Evolutionary conservation across 1,284 basidiomycete species (phyloP).

Genomic region (Cerrena zonata): DNA sequence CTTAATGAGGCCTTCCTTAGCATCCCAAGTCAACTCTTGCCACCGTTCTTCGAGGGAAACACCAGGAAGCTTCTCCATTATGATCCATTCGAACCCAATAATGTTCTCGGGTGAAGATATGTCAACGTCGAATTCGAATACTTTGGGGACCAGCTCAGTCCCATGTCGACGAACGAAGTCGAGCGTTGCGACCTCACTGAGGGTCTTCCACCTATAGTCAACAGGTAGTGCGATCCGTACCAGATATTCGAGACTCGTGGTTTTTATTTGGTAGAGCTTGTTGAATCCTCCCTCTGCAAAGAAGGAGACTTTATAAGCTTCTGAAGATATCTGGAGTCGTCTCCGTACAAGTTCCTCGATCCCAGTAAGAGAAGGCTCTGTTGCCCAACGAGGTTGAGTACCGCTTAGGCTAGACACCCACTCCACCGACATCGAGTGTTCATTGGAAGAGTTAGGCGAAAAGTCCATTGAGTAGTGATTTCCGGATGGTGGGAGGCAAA

Average conservation of each 20-base stretch:
- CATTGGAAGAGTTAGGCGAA: no score
- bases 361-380: neutral
- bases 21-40: neutral
- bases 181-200: neutral
- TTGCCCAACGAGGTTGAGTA: neutral
- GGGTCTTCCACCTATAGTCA: neutral
- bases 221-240: neutral
- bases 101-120: neutral
- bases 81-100: neutral
- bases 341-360: neutral
- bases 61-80: neutral
- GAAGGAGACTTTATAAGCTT: neutral
- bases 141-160: neutral
- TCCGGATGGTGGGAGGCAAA: no score
- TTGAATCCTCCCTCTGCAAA: neutral
- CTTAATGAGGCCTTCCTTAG: neutral
- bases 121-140: neutral
- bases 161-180: neutral
- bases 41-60: neutral
- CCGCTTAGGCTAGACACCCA: neutral
- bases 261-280: neutral
- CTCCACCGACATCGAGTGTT: no score
- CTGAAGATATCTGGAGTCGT: neutral
- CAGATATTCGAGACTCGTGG: neutral
- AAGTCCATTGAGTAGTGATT: no score